A percentile compares a stretch with the other conserved stretches of the same genome.
These are phyloP conservation scores for Strobilomyces confusus DNA, from an alignment of 768 basidiomycete species.

Conservation along the genomic window DNA sequence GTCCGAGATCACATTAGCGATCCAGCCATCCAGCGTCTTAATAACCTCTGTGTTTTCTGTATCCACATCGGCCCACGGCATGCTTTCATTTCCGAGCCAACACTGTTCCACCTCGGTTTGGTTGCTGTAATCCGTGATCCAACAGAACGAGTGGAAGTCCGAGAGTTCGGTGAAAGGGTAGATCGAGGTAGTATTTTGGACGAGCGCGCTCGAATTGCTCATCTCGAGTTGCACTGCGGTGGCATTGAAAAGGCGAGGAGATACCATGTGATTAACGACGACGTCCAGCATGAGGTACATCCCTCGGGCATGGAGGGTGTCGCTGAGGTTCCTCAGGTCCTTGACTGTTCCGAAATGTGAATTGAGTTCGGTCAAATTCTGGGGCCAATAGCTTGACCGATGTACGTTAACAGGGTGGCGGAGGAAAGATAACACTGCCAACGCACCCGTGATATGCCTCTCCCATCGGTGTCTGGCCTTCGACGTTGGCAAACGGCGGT, in stretches of 20 bases:
- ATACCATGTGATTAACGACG: conserved; percentile 60
- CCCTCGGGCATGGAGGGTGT: conserved; percentile 44
- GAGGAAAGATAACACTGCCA: not conserved
- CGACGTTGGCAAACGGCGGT: conserved; percentile 48
- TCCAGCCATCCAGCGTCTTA: conserved; percentile 43
- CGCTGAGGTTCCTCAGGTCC: conserved; percentile 47
- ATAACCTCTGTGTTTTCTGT: conserved; percentile 49
- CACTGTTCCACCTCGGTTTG: conserved; percentile 51
- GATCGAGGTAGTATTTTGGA: conserved; percentile 20
- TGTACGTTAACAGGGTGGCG: not conserved
- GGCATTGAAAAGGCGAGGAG: conserved; percentile 24
- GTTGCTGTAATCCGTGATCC: conserved; percentile 40
- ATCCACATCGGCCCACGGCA: conserved; percentile 57
- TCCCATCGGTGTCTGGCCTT: conserved; percentile 45
- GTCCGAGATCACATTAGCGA: conserved; percentile 40
- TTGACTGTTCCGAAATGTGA: conserved; percentile 47
- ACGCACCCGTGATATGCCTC: conserved; percentile 55
- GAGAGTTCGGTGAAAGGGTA: conserved; percentile 33
- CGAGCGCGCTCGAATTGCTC: conserved; percentile 5
- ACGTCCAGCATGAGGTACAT: conserved; percentile 64
- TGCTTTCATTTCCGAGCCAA: conserved; percentile 52
- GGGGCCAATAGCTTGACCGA: conserved; percentile 47
- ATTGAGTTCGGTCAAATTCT: conserved; percentile 46
- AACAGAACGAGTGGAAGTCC: conserved; percentile 39
- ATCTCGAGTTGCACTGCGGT: conserved; percentile 23